Percentiles rank a stretch among this genome's conserved stretches.
Evolutionary conservation across 192 early-diverging fungal genomes (phyloP).

Genomic region (Anaeromyces robustus): DNA sequence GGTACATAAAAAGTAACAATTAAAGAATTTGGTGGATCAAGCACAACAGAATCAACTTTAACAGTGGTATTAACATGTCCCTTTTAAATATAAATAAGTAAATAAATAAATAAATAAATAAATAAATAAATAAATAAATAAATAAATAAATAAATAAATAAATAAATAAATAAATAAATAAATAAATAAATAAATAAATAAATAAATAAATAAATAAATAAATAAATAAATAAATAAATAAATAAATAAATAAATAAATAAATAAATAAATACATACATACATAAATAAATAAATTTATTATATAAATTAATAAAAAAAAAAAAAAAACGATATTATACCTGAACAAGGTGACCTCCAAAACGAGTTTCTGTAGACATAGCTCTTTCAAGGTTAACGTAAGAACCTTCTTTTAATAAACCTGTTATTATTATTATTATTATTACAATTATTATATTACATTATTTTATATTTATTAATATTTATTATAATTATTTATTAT

Average conservation of each 20-base stretch:
- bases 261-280: neutral
- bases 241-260: neutral
- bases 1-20: slow-evolving; percentile 53
- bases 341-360: slow-evolving; percentile 97
- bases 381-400: slow-evolving; percentile 86
- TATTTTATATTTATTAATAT: slow-evolving; percentile 5
- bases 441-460: too few species aligned
- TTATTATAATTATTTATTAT: neutral
- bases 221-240: neutral
- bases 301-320: too few species aligned
- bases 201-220: neutral
- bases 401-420: slow-evolving; percentile 56
- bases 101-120: neutral
- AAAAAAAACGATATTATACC: slow-evolving; percentile 5
- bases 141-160: too few species aligned
- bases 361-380: slow-evolving; percentile 67
- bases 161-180: neutral
- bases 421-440: too few species aligned
- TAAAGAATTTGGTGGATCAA: slow-evolving; percentile 77
- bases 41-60: slow-evolving; percentile 48
- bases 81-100: slow-evolving; percentile 6
- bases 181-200: neutral
- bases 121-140: neutral
- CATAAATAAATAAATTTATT: neutral
- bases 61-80: slow-evolving; percentile 88